Evolutionary conservation across 371 early-diverging fungal genomes (phyloP).

Genomic region (Enteropsectra breve): DNA sequence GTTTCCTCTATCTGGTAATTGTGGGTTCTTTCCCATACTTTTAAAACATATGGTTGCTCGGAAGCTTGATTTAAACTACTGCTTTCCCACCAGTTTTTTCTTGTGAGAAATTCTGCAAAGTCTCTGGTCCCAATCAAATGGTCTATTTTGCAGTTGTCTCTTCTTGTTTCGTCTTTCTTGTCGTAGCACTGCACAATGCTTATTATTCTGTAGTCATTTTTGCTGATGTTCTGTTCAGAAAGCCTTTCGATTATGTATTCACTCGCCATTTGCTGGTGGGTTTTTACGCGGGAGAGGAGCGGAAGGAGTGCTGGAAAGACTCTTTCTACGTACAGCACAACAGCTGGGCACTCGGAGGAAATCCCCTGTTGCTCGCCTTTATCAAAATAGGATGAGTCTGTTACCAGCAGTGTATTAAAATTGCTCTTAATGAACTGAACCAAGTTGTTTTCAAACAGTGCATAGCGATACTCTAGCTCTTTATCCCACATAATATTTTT

Average conservation of each 20-base stretch:
- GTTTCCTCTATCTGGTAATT: background rate
- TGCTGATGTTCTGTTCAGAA: background rate
- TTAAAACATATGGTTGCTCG: background rate
- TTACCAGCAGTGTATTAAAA: slow-evolving; percentile 19
- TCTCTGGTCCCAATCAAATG: slow-evolving; percentile 43
- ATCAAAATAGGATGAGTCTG: slow-evolving; percentile 39
- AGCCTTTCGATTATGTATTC: background rate
- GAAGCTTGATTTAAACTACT: background rate
- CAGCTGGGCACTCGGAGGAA: slow-evolving; percentile 49
- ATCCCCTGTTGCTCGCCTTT: slow-evolving; percentile 19
- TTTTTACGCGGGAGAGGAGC: slow-evolving; percentile 30
- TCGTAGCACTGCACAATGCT: slow-evolving; percentile 51
- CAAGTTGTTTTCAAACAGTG: slow-evolving; percentile 31
- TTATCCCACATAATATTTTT: background rate
- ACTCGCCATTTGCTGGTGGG: slow-evolving; percentile 34
- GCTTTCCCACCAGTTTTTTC: background rate
- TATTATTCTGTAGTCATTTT: slow-evolving; percentile 13
- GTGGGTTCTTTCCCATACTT: background rate
- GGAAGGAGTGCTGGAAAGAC: slow-evolving; percentile 31
- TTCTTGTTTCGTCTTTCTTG: slow-evolving; percentile 45
- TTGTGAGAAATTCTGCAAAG: slow-evolving; percentile 3
- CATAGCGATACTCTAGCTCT: background rate
- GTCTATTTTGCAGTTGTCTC: slow-evolving; percentile 30
- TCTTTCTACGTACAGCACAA: slow-evolving; percentile 52
- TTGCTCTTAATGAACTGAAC: slow-evolving; percentile 15